Evolutionary conservation across 2,329 filamentous ascomycete species (phyloP), one percentile per base, ranked within the genome.

Genomic region (Scedosporium aurantiacum): DNA sequence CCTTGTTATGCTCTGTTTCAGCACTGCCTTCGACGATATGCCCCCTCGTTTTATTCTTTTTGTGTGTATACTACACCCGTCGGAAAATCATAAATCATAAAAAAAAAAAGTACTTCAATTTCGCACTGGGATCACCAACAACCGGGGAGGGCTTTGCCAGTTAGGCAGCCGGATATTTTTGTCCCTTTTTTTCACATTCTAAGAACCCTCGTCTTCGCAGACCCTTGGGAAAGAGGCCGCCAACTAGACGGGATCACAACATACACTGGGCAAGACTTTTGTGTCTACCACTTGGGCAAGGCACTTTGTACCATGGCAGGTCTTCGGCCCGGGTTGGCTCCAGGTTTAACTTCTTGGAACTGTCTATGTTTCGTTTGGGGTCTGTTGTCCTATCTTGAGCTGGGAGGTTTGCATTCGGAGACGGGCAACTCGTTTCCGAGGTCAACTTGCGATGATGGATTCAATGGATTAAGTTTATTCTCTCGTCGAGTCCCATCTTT

Each of bases 101-200:
- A 18, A 16, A 27, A 41, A 41, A 14, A 18, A 54, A 28, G 6
- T 25, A n/a, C 41, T 32, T 60, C 28, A 45, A 37, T 37, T 32
- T 52, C 32, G 8, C 21, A 4, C 16, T 40, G 27, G 23, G 55
- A 40, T 37, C 8, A 18, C 21, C 8, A 54, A 21, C 23, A 21
- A 25, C 50, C 7, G 18, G n/a, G 43, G 23, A 25, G 21, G 50
- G 18, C 23, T 23, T 14, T 23, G 18, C 23, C 23, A 23, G 12
- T 16, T 25, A 21, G 54, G 54, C 16, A 25, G 54, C 25, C 10
- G 14, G 23, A 14, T 58, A n/a, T 8, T 61, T 54, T 56, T 62
- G 63, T 63, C 57, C 27, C 60, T 65, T 57, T 60, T 14, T 60
- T 57, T 23, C 60, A 41, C 40, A 23, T 50, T 28, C 41, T 60